Base-by-base conservation (phyloP, 306 rosid species). In the Quercus berberidifolia region DNA sequence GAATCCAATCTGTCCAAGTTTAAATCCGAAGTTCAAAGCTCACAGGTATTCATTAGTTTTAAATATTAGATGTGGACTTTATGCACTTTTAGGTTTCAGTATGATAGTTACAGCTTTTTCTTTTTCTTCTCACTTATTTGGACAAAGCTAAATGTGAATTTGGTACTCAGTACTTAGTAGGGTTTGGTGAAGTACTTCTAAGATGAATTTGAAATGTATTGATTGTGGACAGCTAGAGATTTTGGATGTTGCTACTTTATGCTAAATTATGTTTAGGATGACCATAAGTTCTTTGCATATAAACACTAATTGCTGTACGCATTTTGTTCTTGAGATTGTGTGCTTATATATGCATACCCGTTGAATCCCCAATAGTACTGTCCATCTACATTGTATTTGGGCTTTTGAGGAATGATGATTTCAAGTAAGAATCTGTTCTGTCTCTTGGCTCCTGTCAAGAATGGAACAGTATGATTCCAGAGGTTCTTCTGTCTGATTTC, bases 11-110 rank as follows among this genome's bases (percentile, higher is more conserved):
- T 94, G 69, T 92, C 98, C 76, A 92, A 94, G 77, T 94, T 94
- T 85, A 91, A 94, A 89, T 85, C 97, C 2, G 97, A 94, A 87
- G 94, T 94, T 71, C 97, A 94, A 86, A 92, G 94, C 70, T 90
- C 97, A 31, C 98, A 92, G 97, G 98, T 94, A 92, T 52, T 41
- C 3, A 54, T 73, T 79, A 11, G 23, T 52, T 41, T 21, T 49
- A 3, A 15, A 3, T 30, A 41, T 56, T 74, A 26, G 63, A 25
- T 69, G 10, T 25, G 3, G 55, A 35, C 51, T 74, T 51, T 46
- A 8, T 59, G 55, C 70, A 68, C 69, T 55, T 51, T 78, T 43
- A 52, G 58, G 65, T 55, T 67, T 23, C 33, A 28, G 10, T 49
- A 19, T 4, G 0, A 3, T 46, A 78, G 25, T 78, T 21, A 49